A percentile compares a stretch with the other conserved stretches of the same genome.
Conservation (phyloP, 2,329 filamentous ascomycete species). For the Nannizzia gypsea region DNA sequence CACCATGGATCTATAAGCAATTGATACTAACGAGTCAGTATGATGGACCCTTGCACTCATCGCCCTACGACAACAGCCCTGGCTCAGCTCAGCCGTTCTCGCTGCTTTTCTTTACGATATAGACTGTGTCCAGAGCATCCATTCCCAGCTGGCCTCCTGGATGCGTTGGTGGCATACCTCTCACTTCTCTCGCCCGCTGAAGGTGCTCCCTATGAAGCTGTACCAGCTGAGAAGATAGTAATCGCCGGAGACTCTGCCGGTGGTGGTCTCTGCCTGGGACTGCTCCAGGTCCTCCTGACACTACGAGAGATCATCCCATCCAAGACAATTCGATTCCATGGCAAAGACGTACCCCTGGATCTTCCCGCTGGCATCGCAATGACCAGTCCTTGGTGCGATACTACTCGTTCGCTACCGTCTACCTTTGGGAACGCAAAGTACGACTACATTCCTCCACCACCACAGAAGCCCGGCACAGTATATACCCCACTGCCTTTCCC, state of each 20-base stretch:
- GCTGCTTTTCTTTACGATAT: slow-evolving; percentile 35
- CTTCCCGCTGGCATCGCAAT: slow-evolving; percentile 31
- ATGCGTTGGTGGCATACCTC: slow-evolving; percentile 38
- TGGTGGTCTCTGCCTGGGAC: slow-evolving; percentile 30
- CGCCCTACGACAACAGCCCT: slow-evolving; percentile 28
- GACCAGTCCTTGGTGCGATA: slow-evolving; percentile 34
- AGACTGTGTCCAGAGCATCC: slow-evolving; percentile 38
- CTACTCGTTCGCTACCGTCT: slow-evolving; percentile 34
- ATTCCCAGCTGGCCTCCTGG: slow-evolving; percentile 37
- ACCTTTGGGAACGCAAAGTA: slow-evolving; percentile 26
- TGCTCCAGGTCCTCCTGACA: slow-evolving; percentile 34
- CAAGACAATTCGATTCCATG: slow-evolving; percentile 29
- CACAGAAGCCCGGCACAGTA: slow-evolving; percentile 16
- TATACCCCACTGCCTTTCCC: slow-evolving; percentile 22
- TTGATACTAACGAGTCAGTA: slow-evolving; percentile 16
- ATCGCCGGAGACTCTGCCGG: slow-evolving; percentile 38
- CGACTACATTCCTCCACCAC: slow-evolving; percentile 30
- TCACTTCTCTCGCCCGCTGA: slow-evolving; percentile 35
- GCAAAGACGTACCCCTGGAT: slow-evolving; percentile 28
- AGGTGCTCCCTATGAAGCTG: slow-evolving; percentile 31
- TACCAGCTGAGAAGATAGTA: slow-evolving; percentile 35
- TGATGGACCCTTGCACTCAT: slow-evolving; percentile 36
- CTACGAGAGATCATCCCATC: slow-evolving; percentile 23
- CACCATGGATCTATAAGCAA: not conserved
- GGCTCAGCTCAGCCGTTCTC: slow-evolving; percentile 32